These are phyloP conservation scores for Kodamaea arcana DNA, from an alignment of 1,139 yeast genomes.

Conservation along the genomic window DNA sequence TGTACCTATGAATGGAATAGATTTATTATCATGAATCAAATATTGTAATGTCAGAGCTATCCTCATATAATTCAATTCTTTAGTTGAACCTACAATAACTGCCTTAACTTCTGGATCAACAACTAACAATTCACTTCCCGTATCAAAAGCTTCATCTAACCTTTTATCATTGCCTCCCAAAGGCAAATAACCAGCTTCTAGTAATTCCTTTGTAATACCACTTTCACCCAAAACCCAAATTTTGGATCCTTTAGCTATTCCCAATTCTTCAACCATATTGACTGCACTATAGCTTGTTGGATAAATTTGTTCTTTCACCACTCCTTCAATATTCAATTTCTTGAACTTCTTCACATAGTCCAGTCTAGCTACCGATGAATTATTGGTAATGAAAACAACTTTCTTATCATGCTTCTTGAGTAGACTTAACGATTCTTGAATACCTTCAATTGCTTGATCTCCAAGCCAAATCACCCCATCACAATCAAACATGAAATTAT, in stretches of 20 bases:
- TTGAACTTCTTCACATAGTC: slow-evolving; percentile 31
- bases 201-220: slow-evolving; percentile 75
- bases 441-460: slow-evolving; percentile 64
- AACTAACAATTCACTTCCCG: slow-evolving; percentile 43
- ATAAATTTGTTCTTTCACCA: slow-evolving; percentile 27
- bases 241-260: slow-evolving; percentile 38
- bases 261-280: slow-evolving; percentile 19
- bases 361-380: slow-evolving; percentile 35
- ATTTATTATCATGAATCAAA: slow-evolving; percentile 28
- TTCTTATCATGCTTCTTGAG: slow-evolving; percentile 39
- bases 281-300: slow-evolving; percentile 42
- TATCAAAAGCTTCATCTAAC: slow-evolving; percentile 26
- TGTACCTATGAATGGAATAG: slow-evolving; percentile 37
- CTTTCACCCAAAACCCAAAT: slow-evolving; percentile 83
- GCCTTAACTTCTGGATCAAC: slow-evolving; percentile 41
- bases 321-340: slow-evolving; percentile 28
- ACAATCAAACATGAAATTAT: slow-evolving; percentile 86
- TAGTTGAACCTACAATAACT: slow-evolving; percentile 40
- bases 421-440: slow-evolving; percentile 59
- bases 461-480: slow-evolving; percentile 96
- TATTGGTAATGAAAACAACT: slow-evolving; percentile 38
- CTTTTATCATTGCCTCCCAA: slow-evolving; percentile 67
- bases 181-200: slow-evolving; percentile 60
- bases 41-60: slow-evolving; percentile 39
- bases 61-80: slow-evolving; percentile 35